Conservation (phyloP, 495 filamentous ascomycete species). For the Amphirosellinia nigrospora region DNA sequence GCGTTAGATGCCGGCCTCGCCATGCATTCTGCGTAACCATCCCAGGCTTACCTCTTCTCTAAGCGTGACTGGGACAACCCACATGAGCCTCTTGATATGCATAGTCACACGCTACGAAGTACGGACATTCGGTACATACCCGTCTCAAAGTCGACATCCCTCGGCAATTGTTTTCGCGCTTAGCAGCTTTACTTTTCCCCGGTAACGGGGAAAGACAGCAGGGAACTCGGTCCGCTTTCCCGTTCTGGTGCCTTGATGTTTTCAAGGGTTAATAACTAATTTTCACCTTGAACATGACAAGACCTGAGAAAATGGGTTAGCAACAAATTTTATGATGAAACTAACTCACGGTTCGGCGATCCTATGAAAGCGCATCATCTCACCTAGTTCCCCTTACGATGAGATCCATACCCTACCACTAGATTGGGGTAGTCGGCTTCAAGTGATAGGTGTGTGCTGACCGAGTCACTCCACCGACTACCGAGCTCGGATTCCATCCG, state of each 20-base stretch:
- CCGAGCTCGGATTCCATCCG: not conserved
- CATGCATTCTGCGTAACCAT: too few species aligned
- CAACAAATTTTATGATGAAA: conserved; percentile 1
- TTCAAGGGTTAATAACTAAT: not conserved
- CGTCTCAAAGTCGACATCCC: not conserved
- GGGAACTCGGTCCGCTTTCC: not conserved
- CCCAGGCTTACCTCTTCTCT: not conserved
- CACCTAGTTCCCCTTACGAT: not conserved
- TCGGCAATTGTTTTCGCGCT: not conserved
- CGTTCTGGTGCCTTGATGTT: not conserved
- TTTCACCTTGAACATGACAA: not conserved
- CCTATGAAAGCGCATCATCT: not conserved
- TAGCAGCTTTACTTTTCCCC: not conserved
- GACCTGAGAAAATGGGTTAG: not conserved
- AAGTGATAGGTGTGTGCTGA: not conserved
- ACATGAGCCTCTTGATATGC: conserved; percentile 20
- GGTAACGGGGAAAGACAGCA: not conserved
- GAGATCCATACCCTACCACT: not conserved
- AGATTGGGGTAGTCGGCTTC: conserved; percentile 2
- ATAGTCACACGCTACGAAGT: conserved; percentile 17
- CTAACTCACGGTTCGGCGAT: not conserved
- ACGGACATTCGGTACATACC: conserved; percentile 1
- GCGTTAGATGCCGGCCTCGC: too few species aligned
- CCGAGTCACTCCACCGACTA: not conserved
- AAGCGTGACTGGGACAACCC: conserved; percentile 10